Percentiles rank a stretch among this genome's conserved stretches.
Conservation (phyloP, 192 early-diverging fungal species). For the Entomortierella parvispora region DNA sequence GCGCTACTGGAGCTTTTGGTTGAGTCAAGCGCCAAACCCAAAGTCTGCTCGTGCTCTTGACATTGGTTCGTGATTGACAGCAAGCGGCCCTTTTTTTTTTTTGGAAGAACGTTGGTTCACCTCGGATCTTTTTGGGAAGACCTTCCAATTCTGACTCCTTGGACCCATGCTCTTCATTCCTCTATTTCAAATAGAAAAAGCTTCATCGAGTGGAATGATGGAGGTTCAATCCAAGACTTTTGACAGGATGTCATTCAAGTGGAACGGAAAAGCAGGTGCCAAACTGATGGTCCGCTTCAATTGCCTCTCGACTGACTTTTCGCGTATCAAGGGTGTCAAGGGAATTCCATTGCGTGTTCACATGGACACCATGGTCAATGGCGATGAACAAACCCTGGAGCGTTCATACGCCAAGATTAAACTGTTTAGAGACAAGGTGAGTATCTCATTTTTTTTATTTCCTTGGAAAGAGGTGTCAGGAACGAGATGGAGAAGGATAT, state of each 20-base stretch:
- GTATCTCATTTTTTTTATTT: neutral
- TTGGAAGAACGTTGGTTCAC: too few species aligned
- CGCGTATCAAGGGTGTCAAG: slow-evolving; percentile 83
- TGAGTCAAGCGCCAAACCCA: slow-evolving; percentile 71
- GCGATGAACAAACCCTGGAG: slow-evolving; percentile 53
- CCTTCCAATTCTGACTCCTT: neutral
- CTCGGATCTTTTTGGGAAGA: neutral
- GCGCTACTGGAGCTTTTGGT: slow-evolving; percentile 79
- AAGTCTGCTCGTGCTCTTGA: slow-evolving; percentile 70
- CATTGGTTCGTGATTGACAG: slow-evolving; percentile 54
- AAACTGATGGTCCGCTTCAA: slow-evolving; percentile 76
- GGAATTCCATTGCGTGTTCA: slow-evolving; percentile 75
- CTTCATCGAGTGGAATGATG: slow-evolving; percentile 63
- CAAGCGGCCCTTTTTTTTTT: neutral
- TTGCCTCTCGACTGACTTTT: slow-evolving; percentile 84
- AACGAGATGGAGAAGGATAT: neutral
- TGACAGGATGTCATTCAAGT: slow-evolving; percentile 76
- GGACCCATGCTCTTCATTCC: neutral
- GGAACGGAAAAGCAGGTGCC: slow-evolving; percentile 73
- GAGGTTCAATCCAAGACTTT: slow-evolving; percentile 67
- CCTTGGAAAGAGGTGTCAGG: neutral
- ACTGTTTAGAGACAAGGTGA: slow-evolving; percentile 79
- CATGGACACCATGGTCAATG: slow-evolving; percentile 44
- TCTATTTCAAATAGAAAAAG: slow-evolving; percentile 51
- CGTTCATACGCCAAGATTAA: slow-evolving; percentile 70